phyloP scores from a whole-genome alignment of 805 yeast genomes.

The Dipodascopsis uninucleata region DNA sequence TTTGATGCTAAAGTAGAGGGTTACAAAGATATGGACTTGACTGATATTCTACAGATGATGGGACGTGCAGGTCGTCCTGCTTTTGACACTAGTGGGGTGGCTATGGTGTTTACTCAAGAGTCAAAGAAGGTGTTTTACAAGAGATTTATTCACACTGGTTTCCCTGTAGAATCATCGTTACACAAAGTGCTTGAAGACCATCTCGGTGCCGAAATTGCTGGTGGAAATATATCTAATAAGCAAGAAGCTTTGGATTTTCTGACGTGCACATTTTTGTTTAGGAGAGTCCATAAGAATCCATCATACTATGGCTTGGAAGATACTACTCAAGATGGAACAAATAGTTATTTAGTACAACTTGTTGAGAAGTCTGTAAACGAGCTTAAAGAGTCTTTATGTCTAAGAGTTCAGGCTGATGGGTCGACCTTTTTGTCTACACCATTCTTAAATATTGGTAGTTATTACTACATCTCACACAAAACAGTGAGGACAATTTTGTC shows the following conservation, averaged over 20 bases:
- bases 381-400: constrained; percentile 70
- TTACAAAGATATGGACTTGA: constrained; percentile 75
- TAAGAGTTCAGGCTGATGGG: constrained; percentile 46
- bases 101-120: constrained; percentile 72
- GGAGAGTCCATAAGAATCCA: constrained; percentile 74
- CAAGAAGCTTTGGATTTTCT: constrained; percentile 73
- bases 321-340: constrained; percentile 43
- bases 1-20: constrained; percentile 59
- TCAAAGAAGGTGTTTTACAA: constrained; percentile 71
- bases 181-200: constrained; percentile 77
- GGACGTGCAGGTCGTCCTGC: constrained; percentile 85
- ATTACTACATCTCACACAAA: constrained; percentile 87
- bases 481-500: constrained; percentile 69
- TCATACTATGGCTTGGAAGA: constrained; percentile 73
- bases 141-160: constrained; percentile 72
- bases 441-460: constrained; percentile 78
- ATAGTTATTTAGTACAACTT: constrained; percentile 42
- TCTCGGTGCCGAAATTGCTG: constrained; percentile 73
- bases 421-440: constrained; percentile 56
- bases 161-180: constrained; percentile 76
- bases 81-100: constrained; percentile 72
- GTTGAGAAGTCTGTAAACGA: constrained; percentile 67
- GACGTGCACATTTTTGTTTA: constrained; percentile 70
- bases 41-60: constrained; percentile 81
- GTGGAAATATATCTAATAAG: constrained; percentile 60